Evolutionary conservation across 768 basidiomycete species (phyloP), one percentile per base, ranked within the genome.

Genomic region (Stropharia rugosoannulata): DNA sequence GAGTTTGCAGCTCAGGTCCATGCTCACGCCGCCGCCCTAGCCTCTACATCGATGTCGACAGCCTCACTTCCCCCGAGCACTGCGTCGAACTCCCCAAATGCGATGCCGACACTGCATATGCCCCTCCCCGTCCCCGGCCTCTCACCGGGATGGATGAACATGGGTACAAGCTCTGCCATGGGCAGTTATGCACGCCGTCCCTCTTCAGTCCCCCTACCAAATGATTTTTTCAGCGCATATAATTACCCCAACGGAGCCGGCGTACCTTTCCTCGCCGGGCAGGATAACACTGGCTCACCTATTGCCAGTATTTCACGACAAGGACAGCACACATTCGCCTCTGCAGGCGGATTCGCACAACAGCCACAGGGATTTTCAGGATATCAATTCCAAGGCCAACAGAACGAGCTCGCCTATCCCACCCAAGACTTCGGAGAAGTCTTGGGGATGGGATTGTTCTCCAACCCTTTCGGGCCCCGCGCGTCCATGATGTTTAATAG

Each of bases 161-260:
- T 42, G 5, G 29, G 29, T 10, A 32, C 29, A 6, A 42, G 7
- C 16, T 12, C 39, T 4, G 35, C 27, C 10, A 42, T 48, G 10
- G 59, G 56, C 6, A 61, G 53, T 70, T 32, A 70, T 9, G 77
- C 74, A 13, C 81, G 85, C 52, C 78, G 86, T 0, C 76, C 85
- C 1, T 87, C 85, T 0, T 85, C 84, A 0, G 85, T 86, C 0
- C 86, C 86, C 1, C 79, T 85, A 9, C 82, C 82, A 0, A 79
- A 80, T 80, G 3, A 78, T 77, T 59, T 60, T 39, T 49, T 42
- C 58, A 55, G 59, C 52, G 10, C 19, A 27, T 56, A 57, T 60
- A 53, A 48, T 55, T 51, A 63, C 68, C 41, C 63, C 64, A 5
- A 68, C 66, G 70, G 70, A 2, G 80, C 82, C 0, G 66, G 73